Conservation (phyloP, 192 early-diverging fungal species). For the Mortierella hygrophila region DNA sequence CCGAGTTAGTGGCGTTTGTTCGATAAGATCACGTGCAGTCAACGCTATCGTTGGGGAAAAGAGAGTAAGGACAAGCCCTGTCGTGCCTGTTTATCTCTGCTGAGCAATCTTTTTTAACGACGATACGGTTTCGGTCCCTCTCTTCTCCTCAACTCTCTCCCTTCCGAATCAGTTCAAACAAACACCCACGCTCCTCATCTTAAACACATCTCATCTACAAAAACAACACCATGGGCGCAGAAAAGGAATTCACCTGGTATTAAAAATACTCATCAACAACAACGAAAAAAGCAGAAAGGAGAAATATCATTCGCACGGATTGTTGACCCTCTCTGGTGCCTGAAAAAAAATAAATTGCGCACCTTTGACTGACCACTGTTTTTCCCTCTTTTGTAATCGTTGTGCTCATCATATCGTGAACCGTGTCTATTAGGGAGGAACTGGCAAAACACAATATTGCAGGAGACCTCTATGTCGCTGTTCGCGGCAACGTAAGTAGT, state of each 20-base stretch:
- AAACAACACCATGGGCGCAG: neutral
- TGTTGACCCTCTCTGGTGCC: neutral
- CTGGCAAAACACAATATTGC: constrained; percentile 57
- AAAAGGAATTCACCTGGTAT: constrained; percentile 6
- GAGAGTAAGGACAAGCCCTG: neutral
- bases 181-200: neutral
- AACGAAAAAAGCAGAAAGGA: neutral
- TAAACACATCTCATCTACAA: neutral
- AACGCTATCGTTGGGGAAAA: neutral
- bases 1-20: neutral
- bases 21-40: constrained; percentile 2
- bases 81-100: neutral
- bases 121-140: neutral
- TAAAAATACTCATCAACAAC: neutral
- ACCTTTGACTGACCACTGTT: neutral
- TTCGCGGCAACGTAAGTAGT: constrained; percentile 59
- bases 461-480: constrained; percentile 53
- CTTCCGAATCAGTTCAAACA: constrained; percentile 6
- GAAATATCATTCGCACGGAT: neutral
- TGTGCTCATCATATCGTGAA: neutral
- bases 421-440: constrained; percentile 45
- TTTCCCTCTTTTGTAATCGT: neutral
- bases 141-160: neutral
- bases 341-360: neutral
- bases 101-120: constrained; percentile 1